phyloP scores from a whole-genome alignment of 495 filamentous ascomycete species.

The Penicillium flavigenum region DNA sequence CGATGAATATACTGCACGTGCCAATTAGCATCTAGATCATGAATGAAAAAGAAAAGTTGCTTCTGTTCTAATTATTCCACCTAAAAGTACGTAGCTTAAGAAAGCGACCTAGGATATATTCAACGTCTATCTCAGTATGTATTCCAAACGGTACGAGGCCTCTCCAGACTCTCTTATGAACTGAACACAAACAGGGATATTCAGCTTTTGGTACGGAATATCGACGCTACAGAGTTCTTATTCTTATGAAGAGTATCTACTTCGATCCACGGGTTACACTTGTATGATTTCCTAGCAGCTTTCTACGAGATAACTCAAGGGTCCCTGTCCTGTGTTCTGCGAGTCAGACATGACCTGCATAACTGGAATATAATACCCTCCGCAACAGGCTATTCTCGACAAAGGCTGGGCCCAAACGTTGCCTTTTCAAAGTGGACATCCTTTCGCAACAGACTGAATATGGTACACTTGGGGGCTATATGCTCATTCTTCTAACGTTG shows the following conservation, averaged over 20 bases:
- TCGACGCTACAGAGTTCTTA: background rate
- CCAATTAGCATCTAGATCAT: slow-evolving; percentile 1
- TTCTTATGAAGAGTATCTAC: background rate
- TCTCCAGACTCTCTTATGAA: background rate
- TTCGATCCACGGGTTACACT: background rate
- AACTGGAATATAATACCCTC: background rate
- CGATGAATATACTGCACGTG: background rate
- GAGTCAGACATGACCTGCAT: background rate
- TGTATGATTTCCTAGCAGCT: background rate
- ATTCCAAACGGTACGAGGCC: no score
- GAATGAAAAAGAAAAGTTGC: slow-evolving; percentile 3
- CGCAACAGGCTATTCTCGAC: background rate
- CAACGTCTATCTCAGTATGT: no score
- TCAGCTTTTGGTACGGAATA: background rate
- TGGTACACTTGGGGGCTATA: background rate
- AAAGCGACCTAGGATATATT: background rate
- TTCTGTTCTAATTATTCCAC: background rate
- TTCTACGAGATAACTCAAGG: background rate
- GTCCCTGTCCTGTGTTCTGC: background rate
- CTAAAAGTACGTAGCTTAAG: background rate
- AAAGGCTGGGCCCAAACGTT: background rate
- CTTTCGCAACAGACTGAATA: background rate
- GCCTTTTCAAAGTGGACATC: background rate
- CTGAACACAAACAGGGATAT: background rate
- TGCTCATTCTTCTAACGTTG: no score